Evolutionary conservation across 129 eudicot species (phyloP).

Genomic region (Flaveria bidentis): DNA sequence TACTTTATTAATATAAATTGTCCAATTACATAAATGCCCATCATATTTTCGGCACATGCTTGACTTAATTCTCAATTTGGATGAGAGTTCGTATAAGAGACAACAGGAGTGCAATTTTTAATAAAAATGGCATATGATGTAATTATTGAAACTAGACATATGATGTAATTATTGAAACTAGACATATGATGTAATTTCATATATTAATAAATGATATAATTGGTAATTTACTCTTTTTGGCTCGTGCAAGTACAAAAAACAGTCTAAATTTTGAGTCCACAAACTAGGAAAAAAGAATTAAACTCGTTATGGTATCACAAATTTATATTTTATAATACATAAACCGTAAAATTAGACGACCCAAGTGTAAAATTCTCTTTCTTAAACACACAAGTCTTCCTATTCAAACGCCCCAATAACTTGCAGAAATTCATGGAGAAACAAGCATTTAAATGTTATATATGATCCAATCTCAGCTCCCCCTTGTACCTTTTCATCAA

Average conservation of each 20-base stretch:
- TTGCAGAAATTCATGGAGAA: slow-evolving; percentile 24
- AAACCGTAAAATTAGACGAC: neutral
- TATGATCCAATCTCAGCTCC: slow-evolving; percentile 28
- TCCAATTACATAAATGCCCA: too few relatives aligned
- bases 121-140: too few relatives aligned
- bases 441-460: slow-evolving; percentile 23
- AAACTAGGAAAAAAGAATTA: neutral
- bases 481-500: slow-evolving; percentile 21
- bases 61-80: too few relatives aligned
- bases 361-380: slow-evolving; percentile 26
- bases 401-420: slow-evolving; percentile 30
- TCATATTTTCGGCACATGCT: too few relatives aligned
- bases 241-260: neutral
- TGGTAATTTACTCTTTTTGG: too few relatives aligned
- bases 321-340: neutral
- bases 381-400: slow-evolving; percentile 22
- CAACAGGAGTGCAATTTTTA: too few relatives aligned
- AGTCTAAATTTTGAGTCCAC: neutral
- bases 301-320: neutral
- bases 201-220: too few relatives aligned
- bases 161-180: too few relatives aligned
- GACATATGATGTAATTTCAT: too few relatives aligned
- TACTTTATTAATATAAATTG: too few relatives aligned
- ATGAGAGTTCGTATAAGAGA: too few relatives aligned
- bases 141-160: too few relatives aligned